Base-by-base conservation (phyloP, 2,329 filamentous ascomycete species). In the Diaporthe sp. region DNA sequence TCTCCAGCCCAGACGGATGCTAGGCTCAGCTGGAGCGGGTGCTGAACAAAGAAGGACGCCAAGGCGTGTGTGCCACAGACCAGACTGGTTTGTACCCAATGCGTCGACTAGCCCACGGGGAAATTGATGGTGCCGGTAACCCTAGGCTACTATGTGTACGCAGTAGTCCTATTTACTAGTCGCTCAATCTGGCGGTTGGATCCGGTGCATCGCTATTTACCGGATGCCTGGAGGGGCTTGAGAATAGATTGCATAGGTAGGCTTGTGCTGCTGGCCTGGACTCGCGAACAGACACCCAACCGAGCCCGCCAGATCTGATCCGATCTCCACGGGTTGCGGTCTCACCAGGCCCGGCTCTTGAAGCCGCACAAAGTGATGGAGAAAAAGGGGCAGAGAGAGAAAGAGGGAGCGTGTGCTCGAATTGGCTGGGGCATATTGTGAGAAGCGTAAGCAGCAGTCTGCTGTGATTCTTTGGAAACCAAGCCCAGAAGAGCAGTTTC, bases 11-110 rank as follows among this genome's bases (percentile, higher is more conserved):
- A 38, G 45, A 40, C 45, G 33, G 33, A 68, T 67, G 45, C 30
- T 67, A 52, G 42, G 45, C 61, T 33, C 45, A 52, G 61, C 45
- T 67, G 33, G 33, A 68, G 47, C 64, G 33, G 33, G 33, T 54
- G 33, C 33, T 68, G 47, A 35, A 68, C 64, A 68, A 54, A 68
- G 64, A 47, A 66, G 61, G 28, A 28, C 15, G 64, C 64, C 64
- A 54, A 30, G 64, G 47, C n/a, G 64, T 22, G 45, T 22, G 47
- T 40, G 33, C 30, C 64, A 54, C 45, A 19, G 47, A 30, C 45
- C 64, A 54, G 47, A 22, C n/a, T 54, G 28, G 45, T 67, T 67
- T 25, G 45, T 67, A 12, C 33, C 40, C 64, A 54, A 54, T 12
- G 45, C 64, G 47, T 68, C 64, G 64, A 54, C 64, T 68, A 68